These are phyloP conservation scores for Solanum hybrid DNA, from an alignment of 305 asterid species.

Conservation along the genomic window DNA sequence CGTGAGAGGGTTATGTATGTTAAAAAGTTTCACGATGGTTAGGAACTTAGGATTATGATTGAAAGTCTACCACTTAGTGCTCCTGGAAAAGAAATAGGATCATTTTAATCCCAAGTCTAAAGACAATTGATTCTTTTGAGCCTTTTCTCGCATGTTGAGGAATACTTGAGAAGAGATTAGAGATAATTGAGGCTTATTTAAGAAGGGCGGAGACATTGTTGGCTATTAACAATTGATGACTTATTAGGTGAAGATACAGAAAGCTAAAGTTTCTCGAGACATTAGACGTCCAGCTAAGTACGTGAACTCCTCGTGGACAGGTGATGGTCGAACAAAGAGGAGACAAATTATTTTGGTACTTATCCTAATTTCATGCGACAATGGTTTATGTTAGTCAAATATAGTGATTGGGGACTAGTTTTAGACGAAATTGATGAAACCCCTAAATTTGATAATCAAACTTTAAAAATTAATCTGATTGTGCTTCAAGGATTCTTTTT, in stretches of 20 bases:
- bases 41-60: background rate
- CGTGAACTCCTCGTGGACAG: background rate
- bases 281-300: background rate
- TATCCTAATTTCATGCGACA: background rate
- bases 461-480: background rate
- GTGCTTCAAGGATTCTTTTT: background rate
- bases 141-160: background rate
- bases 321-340: background rate
- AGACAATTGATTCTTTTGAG: background rate
- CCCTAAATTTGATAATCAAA: background rate
- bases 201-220: background rate
- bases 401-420: background rate
- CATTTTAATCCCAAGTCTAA: background rate
- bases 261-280: background rate
- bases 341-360: background rate
- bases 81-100: background rate
- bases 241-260: background rate
- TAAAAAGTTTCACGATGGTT: background rate
- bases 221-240: background rate
- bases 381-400: background rate
- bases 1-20: background rate
- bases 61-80: background rate
- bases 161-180: background rate
- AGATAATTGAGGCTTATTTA: background rate
- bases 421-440: background rate